A percentile compares a stretch with the other conserved stretches of the same genome.
Conservation (phyloP, 306 rosid genomes). For the Lithocarpus polystachyus region DNA sequence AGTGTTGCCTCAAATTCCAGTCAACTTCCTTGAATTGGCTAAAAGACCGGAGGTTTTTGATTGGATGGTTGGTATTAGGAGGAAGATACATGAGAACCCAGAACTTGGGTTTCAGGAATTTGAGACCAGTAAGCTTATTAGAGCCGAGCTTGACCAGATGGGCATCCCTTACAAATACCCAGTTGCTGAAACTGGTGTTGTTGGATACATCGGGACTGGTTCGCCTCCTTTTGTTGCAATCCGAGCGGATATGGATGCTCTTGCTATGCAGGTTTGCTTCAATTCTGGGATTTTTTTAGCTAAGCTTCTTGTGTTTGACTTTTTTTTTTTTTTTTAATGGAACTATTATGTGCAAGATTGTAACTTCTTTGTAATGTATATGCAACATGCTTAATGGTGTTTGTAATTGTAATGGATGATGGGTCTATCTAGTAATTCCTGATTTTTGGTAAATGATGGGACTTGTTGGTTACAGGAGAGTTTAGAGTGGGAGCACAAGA, state of each 20-base stretch:
- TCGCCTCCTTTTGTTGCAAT: slow-evolving; percentile 76
- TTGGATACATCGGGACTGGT: slow-evolving; percentile 69
- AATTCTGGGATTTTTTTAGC: not conserved
- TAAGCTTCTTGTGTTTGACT: not conserved
- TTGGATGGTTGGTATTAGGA: slow-evolving; percentile 63
- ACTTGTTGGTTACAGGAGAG: slow-evolving; percentile 43
- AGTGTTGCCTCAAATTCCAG: slow-evolving; percentile 29
- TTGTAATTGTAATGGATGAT: not conserved
- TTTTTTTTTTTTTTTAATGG: not conserved
- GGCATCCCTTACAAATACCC: slow-evolving; percentile 59
- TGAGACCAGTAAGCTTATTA: slow-evolving; percentile 73
- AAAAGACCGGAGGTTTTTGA: slow-evolving; percentile 44
- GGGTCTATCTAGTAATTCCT: not conserved
- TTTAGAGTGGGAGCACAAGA: slow-evolving; percentile 90
- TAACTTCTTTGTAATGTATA: not conserved
- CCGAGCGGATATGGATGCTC: slow-evolving; percentile 98
- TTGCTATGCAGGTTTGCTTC: slow-evolving; percentile 55
- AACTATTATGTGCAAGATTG: not conserved
- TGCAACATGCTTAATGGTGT: not conserved
- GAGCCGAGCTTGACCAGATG: slow-evolving; percentile 57
- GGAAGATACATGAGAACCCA: slow-evolving; percentile 83
- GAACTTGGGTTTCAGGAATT: slow-evolving; percentile 75
- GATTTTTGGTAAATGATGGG: not conserved
- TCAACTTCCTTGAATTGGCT: slow-evolving; percentile 43
- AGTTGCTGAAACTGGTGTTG: slow-evolving; percentile 68